Percentiles rank a stretch among this genome's conserved stretches.
Conservation (phyloP, 257 asterid genomes). For the Gentiana macrophylla region DNA sequence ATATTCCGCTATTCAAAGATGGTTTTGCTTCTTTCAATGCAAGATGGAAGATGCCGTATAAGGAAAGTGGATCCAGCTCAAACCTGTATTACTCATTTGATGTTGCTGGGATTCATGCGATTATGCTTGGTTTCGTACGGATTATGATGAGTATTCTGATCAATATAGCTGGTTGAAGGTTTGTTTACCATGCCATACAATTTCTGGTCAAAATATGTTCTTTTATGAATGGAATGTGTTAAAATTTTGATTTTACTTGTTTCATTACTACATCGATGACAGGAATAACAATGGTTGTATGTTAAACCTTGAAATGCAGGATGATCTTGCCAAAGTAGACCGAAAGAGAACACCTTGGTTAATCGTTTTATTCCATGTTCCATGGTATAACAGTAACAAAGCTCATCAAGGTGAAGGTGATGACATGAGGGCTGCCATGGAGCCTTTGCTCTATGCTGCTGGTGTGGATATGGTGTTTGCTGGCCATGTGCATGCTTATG, state of each 20-base stretch:
- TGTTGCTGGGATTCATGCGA: slow-evolving; percentile 71
- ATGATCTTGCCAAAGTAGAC: slow-evolving; percentile 61
- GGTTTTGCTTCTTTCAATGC: slow-evolving; percentile 64
- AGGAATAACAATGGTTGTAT: neutral
- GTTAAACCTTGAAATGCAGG: slow-evolving; percentile 31
- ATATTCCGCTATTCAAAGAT: slow-evolving; percentile 39
- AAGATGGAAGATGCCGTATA: slow-evolving; percentile 94
- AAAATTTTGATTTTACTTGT: too few relatives aligned
- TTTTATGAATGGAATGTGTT: neutral
- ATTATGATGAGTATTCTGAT: slow-evolving; percentile 47
- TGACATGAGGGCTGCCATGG: slow-evolving; percentile 73
- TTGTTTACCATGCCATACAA: slow-evolving; percentile 11
- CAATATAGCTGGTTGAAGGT: slow-evolving; percentile 89
- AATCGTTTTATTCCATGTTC: slow-evolving; percentile 64
- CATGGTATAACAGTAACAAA: slow-evolving; percentile 86
- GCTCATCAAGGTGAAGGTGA: slow-evolving; percentile 96
- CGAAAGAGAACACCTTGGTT: slow-evolving; percentile 80
- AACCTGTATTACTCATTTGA: slow-evolving; percentile 86
- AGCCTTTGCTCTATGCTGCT: slow-evolving; percentile 63
- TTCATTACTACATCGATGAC: neutral
- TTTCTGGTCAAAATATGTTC: slow-evolving; percentile 1
- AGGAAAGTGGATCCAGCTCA: slow-evolving; percentile 73
- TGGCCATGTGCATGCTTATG: slow-evolving; percentile 97
- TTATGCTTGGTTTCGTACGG: slow-evolving; percentile 86
- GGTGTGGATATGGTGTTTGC: slow-evolving; percentile 59